Conservation (phyloP, 495 filamentous ascomycete genomes). For the Talaromyces thailandensis region DNA sequence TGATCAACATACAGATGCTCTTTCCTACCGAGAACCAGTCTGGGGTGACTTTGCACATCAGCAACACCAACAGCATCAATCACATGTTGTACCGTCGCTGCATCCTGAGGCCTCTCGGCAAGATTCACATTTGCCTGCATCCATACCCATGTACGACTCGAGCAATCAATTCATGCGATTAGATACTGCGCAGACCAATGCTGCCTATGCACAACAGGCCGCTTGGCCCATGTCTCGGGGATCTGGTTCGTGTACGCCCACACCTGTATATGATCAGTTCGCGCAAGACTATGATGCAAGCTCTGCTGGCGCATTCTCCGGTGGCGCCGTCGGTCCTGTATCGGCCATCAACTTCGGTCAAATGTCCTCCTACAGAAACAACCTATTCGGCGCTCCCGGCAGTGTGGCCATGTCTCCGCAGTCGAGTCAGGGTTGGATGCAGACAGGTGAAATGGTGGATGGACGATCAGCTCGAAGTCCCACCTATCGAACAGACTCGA, state of each 20-base stretch:
- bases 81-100: slow-evolving; percentile 1
- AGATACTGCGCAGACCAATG: slow-evolving; percentile 39
- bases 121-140: slow-evolving; percentile 23
- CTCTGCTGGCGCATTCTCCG: slow-evolving; percentile 44
- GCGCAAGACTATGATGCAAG: slow-evolving; percentile 47
- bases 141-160: slow-evolving; percentile 26
- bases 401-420: slow-evolving; percentile 52
- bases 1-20: slow-evolving; percentile 53
- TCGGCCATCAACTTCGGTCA: slow-evolving; percentile 34
- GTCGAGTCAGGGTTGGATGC: slow-evolving; percentile 55
- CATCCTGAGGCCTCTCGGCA: slow-evolving; percentile 22
- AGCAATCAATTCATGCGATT: slow-evolving; percentile 49
- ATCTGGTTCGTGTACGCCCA: slow-evolving; percentile 52
- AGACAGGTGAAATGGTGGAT: slow-evolving; percentile 48
- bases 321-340: slow-evolving; percentile 42
- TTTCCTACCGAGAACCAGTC: slow-evolving; percentile 65
- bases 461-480: slow-evolving; percentile 68
- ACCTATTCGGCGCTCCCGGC: slow-evolving; percentile 31
- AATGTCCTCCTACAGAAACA: slow-evolving; percentile 33
- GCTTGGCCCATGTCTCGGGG: slow-evolving; percentile 34
- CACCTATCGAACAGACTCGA: slow-evolving; percentile 67
- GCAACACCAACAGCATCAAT: slow-evolving; percentile 6
- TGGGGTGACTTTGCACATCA: slow-evolving; percentile 65
- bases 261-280: slow-evolving; percentile 54
- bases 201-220: slow-evolving; percentile 41